Conservation (phyloP, 1,284 basidiomycete species). For the Sanghuangporus weigelae region DNA sequence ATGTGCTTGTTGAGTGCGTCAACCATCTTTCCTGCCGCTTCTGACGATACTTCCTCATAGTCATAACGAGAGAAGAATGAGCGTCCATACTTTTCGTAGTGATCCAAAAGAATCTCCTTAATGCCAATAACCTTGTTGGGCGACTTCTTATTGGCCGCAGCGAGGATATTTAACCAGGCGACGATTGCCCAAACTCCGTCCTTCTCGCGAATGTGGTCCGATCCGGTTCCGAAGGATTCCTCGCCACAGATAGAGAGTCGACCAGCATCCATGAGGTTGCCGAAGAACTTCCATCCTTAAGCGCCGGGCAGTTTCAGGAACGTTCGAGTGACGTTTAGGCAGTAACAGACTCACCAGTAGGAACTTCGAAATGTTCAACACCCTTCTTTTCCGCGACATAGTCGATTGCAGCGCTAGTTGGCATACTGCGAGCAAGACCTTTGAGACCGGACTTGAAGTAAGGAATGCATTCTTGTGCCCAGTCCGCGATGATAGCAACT, state of each 20-base stretch:
- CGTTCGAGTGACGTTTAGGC: neutral
- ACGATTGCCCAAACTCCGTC: constrained; percentile 97
- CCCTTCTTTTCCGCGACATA: constrained; percentile 93
- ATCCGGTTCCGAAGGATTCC: constrained; percentile 99
- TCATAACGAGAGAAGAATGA: constrained; percentile 99
- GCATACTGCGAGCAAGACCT: constrained; percentile 95
- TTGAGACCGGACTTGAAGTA: constrained; percentile 96
- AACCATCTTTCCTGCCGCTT: constrained; percentile 85
- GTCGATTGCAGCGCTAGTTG: constrained; percentile 95
- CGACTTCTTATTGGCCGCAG: constrained; percentile 84
- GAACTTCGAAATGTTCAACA: constrained; percentile 94
- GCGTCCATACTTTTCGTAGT: constrained; percentile 92
- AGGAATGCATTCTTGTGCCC: constrained; percentile 88
- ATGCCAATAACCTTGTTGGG: constrained; percentile 75
- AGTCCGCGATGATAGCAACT: constrained; percentile 98
- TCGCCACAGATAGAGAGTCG: constrained; percentile 97
- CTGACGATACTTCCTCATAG: constrained; percentile 95
- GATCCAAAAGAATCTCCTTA: constrained; percentile 81
- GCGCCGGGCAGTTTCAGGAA: neutral
- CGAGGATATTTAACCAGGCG: constrained; percentile 97
- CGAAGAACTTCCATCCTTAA: constrained; percentile 98
- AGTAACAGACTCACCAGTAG: constrained; percentile 63
- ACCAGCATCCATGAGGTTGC: constrained; percentile 98
- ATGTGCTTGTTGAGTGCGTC: constrained; percentile 72
- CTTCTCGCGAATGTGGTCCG: constrained; percentile 99